Evolutionary conservation across 768 basidiomycete species (phyloP).

Genomic region (Strobilomyces dryophilus): DNA sequence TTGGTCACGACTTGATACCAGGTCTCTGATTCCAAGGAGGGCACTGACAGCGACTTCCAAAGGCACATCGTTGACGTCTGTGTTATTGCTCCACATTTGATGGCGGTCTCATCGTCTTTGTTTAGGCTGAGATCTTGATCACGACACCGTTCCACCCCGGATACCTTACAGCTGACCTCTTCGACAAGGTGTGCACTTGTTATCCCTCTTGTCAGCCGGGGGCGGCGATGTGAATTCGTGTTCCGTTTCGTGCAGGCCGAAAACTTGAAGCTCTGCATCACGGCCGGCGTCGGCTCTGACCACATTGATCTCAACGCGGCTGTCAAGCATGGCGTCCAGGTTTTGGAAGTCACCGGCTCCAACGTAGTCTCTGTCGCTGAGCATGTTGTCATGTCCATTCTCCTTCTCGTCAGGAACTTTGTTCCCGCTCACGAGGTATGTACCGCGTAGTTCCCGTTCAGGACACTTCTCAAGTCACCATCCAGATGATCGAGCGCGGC

Average conservation of each 20-base stretch:
- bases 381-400: conserved; percentile 88
- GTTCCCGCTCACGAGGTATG: conserved; percentile 78
- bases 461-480: neutral
- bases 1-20: conserved; percentile 24
- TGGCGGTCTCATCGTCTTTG: conserved; percentile 8
- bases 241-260: conserved; percentile 53
- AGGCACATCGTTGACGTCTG: conserved; percentile 77
- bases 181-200: conserved; percentile 50
- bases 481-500: conserved; percentile 73
- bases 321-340: conserved; percentile 74
- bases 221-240: neutral
- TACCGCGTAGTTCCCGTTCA: neutral
- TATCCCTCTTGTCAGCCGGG: conserved; percentile 1
- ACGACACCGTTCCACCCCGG: conserved; percentile 87
- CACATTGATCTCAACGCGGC: conserved; percentile 89
- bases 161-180: conserved; percentile 70
- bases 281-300: conserved; percentile 89
- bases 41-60: conserved; percentile 74
- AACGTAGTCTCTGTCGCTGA: conserved; percentile 92
- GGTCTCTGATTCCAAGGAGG: conserved; percentile 83
- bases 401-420: conserved; percentile 88
- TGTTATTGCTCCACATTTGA: conserved; percentile 4
- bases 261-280: conserved; percentile 87
- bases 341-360: conserved; percentile 83
- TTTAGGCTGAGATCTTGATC: conserved; percentile 72